A percentile compares a stretch with the other conserved stretches of the same genome.
Conservation (phyloP, 257 asterid species). For the Solanum habrochaites region DNA sequence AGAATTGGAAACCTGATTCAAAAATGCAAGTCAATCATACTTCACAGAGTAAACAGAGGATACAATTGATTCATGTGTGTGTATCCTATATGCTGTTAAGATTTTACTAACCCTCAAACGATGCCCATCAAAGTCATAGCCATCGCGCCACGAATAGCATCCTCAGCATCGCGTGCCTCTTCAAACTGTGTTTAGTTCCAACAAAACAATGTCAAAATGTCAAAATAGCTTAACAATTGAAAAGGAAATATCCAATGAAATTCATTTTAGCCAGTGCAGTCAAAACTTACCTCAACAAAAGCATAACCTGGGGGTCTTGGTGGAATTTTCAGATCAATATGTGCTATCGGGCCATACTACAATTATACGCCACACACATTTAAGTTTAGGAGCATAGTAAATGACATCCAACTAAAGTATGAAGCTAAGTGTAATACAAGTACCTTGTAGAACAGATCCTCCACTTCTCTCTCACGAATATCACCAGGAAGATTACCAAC, state of each 20-base stretch:
- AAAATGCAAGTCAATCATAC: not conserved
- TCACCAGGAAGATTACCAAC: conserved; percentile 99
- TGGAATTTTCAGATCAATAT: conserved; percentile 86
- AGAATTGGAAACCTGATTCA: not conserved
- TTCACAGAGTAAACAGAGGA: not conserved
- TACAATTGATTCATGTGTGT: not conserved
- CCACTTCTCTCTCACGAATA: conserved; percentile 93
- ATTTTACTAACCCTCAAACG: conserved; percentile 68
- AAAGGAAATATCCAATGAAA: not conserved
- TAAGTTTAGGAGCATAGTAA: not conserved
- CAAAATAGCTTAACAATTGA: not conserved
- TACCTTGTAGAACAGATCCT: conserved; percentile 93
- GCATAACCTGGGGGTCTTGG: conserved; percentile 99
- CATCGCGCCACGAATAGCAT: conserved; percentile 99
- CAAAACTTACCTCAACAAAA: conserved; percentile 68
- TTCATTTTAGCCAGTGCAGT: not conserved
- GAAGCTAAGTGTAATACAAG: not conserved
- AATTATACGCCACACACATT: not conserved
- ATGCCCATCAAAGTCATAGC: conserved; percentile 93
- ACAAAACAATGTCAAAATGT: not conserved
- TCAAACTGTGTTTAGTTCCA: conserved; percentile 50
- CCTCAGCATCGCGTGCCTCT: conserved; percentile 97
- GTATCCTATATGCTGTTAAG: not conserved
- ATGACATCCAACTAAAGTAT: not conserved
- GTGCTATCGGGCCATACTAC: conserved; percentile 91